A percentile compares a stretch with the other conserved stretches of the same genome.
These are phyloP conservation scores for Lichtheimia ornata DNA, from an alignment of 371 early-diverging fungal species.

Conservation along the genomic window DNA sequence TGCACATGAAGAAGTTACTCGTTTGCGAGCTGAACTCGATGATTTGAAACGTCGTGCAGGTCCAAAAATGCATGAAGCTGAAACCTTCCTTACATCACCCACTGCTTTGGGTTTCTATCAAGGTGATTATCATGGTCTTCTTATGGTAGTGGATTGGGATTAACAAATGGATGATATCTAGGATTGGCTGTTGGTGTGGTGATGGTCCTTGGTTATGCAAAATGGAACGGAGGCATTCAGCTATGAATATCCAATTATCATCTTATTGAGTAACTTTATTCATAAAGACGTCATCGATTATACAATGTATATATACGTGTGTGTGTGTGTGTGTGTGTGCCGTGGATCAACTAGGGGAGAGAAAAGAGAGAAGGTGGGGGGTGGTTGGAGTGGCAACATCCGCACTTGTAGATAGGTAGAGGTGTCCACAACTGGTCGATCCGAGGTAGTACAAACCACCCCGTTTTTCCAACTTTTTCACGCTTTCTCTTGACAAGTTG, in stretches of 20 bases:
- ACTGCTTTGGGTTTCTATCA: constrained; percentile 39
- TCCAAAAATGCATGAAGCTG: constrained; percentile 40
- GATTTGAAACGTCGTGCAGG: constrained; percentile 31
- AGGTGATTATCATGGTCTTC: constrained; percentile 14
- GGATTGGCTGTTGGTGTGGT: constrained; percentile 22
- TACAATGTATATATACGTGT: too few species aligned
- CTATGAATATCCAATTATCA: constrained; percentile 4
- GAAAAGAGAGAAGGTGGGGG: too few species aligned
- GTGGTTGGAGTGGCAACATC: not conserved
- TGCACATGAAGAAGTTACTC: constrained; percentile 38
- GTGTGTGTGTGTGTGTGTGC: too few species aligned
- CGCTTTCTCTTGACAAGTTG: too few species aligned
- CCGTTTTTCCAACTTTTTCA: not conserved
- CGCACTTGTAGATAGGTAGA: not conserved
- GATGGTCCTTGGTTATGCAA: constrained; percentile 21
- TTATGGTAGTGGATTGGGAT: too few species aligned
- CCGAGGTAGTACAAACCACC: constrained; percentile 4
- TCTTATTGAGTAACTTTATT: not conserved
- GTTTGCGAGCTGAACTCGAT: constrained; percentile 36
- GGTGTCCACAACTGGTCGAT: not conserved
- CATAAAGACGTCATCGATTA: too few species aligned
- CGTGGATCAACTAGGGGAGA: too few species aligned
- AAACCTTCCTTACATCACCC: constrained; percentile 37
- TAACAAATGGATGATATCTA: not conserved
- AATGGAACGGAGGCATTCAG: constrained; percentile 20